Conservation (phyloP, 23 red algal species). For the Gracilariopsis chorda region DNA sequence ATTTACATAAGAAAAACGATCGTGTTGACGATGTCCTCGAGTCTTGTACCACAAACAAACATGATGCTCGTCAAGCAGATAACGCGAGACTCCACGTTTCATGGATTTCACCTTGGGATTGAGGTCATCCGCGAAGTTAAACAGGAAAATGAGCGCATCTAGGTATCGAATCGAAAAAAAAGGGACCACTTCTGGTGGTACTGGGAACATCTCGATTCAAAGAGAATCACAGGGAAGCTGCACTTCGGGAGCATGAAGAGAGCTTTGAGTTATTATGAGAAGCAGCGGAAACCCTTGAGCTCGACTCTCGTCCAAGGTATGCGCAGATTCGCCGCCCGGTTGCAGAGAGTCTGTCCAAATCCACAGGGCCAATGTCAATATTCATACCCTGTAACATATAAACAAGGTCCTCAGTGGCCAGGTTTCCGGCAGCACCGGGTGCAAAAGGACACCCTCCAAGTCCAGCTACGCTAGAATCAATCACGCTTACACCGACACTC, state of each 20-base stretch:
- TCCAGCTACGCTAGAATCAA: constrained; percentile 85
- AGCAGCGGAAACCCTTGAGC: constrained; percentile 6
- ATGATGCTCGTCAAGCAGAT: too few relatives aligned
- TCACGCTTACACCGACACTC: constrained; percentile 52
- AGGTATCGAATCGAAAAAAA: not conserved
- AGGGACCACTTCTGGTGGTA: too few relatives aligned
- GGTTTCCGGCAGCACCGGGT: constrained; percentile 86
- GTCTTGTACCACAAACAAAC: not conserved
- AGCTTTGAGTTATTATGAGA: not conserved
- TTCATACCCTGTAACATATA: constrained; percentile 59
- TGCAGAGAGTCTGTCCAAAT: constrained; percentile 31
- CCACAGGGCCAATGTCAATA: constrained; percentile 31
- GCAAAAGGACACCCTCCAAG: constrained; percentile 97
- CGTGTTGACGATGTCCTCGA: not conserved
- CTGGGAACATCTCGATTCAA: too few relatives aligned
- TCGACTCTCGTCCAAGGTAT: constrained; percentile 12
- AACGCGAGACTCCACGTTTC: too few relatives aligned
- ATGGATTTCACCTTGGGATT: too few relatives aligned
- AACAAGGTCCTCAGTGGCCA: constrained; percentile 86
- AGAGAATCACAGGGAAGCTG: not conserved
- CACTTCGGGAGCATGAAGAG: not conserved
- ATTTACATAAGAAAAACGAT: not conserved
- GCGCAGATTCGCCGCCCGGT: constrained; percentile 37
- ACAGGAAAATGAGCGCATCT: not conserved
- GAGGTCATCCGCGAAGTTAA: not conserved